Conservation (phyloP, 768 basidiomycete species). For the Russula lepida region DNA sequence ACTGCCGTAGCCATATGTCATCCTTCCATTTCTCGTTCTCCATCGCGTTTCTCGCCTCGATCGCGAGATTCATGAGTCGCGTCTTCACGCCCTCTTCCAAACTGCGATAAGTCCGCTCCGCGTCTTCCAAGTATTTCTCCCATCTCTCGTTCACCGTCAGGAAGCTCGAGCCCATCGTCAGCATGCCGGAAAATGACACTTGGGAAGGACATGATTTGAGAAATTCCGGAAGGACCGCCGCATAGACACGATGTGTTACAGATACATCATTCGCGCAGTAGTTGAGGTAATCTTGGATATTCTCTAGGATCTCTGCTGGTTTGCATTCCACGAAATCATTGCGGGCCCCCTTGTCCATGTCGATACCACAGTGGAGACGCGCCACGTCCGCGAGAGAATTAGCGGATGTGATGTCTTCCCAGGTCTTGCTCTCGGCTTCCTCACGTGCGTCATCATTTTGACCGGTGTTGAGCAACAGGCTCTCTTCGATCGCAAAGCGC, state of each 20-base stretch:
- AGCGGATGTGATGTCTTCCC: slow-evolving; percentile 89
- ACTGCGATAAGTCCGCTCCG: slow-evolving; percentile 68
- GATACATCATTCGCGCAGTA: slow-evolving; percentile 85
- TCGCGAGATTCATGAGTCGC: slow-evolving; percentile 61
- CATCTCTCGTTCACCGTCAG: slow-evolving; percentile 86
- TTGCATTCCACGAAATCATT: slow-evolving; percentile 66
- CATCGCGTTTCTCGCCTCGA: slow-evolving; percentile 43
- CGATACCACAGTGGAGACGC: slow-evolving; percentile 75
- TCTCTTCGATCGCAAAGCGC: too few relatives aligned
- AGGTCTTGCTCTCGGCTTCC: slow-evolving; percentile 47
- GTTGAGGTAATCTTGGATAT: slow-evolving; percentile 62
- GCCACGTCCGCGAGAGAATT: slow-evolving; percentile 93
- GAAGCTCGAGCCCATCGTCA: slow-evolving; percentile 89
- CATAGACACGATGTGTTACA: slow-evolving; percentile 76
- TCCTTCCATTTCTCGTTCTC: slow-evolving; percentile 48
- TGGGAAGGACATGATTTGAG: slow-evolving; percentile 81
- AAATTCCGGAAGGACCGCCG: slow-evolving; percentile 72
- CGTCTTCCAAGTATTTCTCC: slow-evolving; percentile 71
- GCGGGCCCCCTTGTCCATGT: slow-evolving; percentile 69
- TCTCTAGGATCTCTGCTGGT: slow-evolving; percentile 53
- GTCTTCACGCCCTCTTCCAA: slow-evolving; percentile 55
- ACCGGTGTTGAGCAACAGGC: slow-evolving; percentile 28
- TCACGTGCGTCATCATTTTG: slow-evolving; percentile 38
- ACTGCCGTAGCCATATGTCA: slow-evolving; percentile 79
- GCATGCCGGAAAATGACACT: slow-evolving; percentile 83